Evolutionary conservation across 768 basidiomycete genomes (phyloP).

Genomic region (Naganishia kalamii): DNA sequence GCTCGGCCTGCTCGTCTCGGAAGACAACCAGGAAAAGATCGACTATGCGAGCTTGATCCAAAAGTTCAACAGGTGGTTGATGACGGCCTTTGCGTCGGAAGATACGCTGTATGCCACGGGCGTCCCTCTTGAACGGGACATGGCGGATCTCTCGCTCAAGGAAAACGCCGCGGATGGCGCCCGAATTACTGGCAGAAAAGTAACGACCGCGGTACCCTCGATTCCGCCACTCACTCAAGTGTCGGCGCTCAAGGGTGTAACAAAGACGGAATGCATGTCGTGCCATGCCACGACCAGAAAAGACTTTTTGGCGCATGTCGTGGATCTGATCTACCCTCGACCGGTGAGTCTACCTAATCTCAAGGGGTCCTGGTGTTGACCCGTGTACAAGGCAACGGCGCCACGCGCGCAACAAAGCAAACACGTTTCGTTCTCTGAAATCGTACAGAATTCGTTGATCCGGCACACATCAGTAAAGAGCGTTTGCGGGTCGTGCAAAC

Average conservation of each 20-base stretch:
- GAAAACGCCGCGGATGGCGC: background rate
- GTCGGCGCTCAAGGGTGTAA: conserved; percentile 71
- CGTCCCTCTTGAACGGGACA: conserved; percentile 26
- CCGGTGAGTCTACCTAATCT: conserved; percentile 50
- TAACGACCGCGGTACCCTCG: conserved; percentile 31
- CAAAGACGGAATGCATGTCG: conserved; percentile 63
- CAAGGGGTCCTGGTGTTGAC: background rate
- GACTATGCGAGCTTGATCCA: conserved; percentile 87
- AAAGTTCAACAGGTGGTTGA: conserved; percentile 84
- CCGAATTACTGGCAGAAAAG: background rate
- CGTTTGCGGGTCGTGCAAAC: conserved; percentile 75
- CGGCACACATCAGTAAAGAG: conserved; percentile 81
- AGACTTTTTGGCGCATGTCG: conserved; percentile 69
- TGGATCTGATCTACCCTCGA: conserved; percentile 81
- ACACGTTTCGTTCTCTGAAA: conserved; percentile 54
- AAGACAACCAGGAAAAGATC: conserved; percentile 63
- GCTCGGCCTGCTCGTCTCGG: conserved; percentile 83
- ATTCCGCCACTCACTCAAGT: conserved; percentile 78
- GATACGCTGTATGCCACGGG: conserved; percentile 29
- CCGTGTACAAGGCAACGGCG: background rate
- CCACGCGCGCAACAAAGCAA: conserved; percentile 29
- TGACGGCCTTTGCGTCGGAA: conserved; percentile 67
- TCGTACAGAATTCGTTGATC: conserved; percentile 68
- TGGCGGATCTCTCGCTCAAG: background rate
- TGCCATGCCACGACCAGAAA: conserved; percentile 70